phyloP scores from a whole-genome alignment of 371 early-diverging fungal genomes.

The Phascolomyces articulosus region DNA sequence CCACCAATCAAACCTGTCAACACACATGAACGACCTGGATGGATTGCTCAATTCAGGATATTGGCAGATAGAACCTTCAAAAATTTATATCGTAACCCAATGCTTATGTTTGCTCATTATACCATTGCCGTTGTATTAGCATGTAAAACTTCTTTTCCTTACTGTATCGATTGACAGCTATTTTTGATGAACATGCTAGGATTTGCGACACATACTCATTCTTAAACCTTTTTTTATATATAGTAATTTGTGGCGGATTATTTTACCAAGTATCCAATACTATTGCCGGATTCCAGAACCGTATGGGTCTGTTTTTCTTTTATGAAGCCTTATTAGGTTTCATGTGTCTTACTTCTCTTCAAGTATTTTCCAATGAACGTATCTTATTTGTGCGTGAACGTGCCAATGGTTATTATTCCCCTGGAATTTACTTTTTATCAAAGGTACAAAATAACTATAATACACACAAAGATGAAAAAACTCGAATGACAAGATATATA shows the following conservation, averaged over 20 bases:
- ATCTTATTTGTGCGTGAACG: constrained; percentile 84
- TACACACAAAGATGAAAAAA: neutral
- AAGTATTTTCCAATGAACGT: constrained; percentile 74
- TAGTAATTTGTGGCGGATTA: constrained; percentile 77
- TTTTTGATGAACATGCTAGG: no score
- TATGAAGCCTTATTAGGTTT: constrained; percentile 83
- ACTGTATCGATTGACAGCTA: no score
- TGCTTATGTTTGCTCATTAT: constrained; percentile 85
- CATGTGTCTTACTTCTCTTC: constrained; percentile 75
- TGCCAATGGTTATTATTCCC: constrained; percentile 85
- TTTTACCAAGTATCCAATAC: constrained; percentile 82
- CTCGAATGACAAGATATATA: neutral
- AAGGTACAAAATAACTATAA: constrained; percentile 61
- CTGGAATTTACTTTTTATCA: constrained; percentile 74
- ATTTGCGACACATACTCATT: no score
- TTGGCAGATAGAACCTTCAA: constrained; percentile 83
- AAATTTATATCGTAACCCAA: constrained; percentile 87
- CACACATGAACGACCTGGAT: constrained; percentile 62
- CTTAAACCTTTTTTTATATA: no score
- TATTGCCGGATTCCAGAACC: constrained; percentile 86
- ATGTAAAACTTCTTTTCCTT: no score
- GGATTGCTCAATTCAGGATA: constrained; percentile 79
- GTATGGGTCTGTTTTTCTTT: constrained; percentile 87
- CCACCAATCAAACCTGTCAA: constrained; percentile 26
- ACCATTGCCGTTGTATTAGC: constrained; percentile 74